Evolutionary conservation across 1,284 basidiomycete genomes (phyloP), one percentile per base, ranked within the genome.

Genomic region (Amylostereum areolatum): DNA sequence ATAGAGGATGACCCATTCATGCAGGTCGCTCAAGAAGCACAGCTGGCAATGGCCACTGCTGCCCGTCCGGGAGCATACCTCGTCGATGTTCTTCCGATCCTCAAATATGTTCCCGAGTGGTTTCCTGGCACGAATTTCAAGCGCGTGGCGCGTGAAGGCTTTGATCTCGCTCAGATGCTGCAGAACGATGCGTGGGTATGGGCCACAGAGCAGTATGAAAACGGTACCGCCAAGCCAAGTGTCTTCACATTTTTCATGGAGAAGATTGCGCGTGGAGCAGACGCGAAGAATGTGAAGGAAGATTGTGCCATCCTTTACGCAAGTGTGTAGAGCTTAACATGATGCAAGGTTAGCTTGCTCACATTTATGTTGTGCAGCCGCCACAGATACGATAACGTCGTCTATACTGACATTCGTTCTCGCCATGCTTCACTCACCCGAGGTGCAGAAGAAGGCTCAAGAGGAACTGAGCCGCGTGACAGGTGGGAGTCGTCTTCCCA

Each of bases 401-500:
- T 12, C 31, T 10, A 35, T 47, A 31, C 45, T 11, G 28, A 46
- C 42, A 8, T 58, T 60, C 27, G 45, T 63, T 36, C 53, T 63
- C 39, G 59, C 59, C 4, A 58, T 63, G 59, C 50, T 63, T 7
- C 50, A 53, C 25, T 52, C 58, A 40, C 64, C 59, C 5, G 61
- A 64, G 6, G 52, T 59, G 25, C 61, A 62, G 45, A 34, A 37
- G 11, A 56, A 55, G 28, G 63, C 62, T 2, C 62, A 61, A 45
- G 52, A 53, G 45, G 62, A 66, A 43, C 48, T 66, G 32, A 62
- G 65, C 50, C 44, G 49, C 8, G 58, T 65, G 12, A 53, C 62
- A 29, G 61, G 62, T 10, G n/a, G 36, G 7, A 49, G 57, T 9
- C 52, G 65, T 25, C 44, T 65, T 7, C 66, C 66, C 1, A 57